phyloP scores from a whole-genome alignment of 1,284 basidiomycete species.

The Erythrobasidium hasegawianum region DNA sequence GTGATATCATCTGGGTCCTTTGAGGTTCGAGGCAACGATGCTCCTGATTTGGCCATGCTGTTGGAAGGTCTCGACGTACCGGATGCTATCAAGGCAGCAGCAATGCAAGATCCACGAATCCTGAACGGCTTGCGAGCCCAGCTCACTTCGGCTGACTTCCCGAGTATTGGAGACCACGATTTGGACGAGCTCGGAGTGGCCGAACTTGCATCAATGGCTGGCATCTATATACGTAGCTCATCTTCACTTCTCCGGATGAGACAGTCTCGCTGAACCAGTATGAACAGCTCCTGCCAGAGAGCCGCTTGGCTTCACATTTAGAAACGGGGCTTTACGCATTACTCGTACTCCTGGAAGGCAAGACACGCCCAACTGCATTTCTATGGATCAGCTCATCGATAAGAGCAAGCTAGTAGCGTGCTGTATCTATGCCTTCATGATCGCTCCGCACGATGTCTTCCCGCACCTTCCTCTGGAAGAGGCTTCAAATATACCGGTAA shows the following conservation, averaged over 20 bases:
- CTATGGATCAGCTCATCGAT: constrained; percentile 22
- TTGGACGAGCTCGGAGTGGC: not conserved
- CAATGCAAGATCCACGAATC: not conserved
- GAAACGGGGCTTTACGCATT: constrained; percentile 28
- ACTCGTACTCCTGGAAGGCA: constrained; percentile 34
- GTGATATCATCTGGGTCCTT: no score
- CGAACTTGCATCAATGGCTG: constrained; percentile 7
- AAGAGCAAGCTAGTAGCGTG: constrained; percentile 7
- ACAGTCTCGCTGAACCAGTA: not conserved
- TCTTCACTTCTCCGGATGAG: not conserved
- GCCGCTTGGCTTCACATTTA: constrained; percentile 20
- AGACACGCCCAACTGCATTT: constrained; percentile 22
- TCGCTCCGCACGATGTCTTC: constrained; percentile 21
- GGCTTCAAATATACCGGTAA: constrained; percentile 7
- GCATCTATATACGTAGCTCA: not conserved
- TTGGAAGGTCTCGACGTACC: constrained; percentile 17
- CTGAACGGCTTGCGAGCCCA: constrained; percentile 12
- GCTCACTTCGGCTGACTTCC: not conserved
- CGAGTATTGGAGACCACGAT: not conserved
- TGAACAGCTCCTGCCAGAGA: constrained; percentile 9
- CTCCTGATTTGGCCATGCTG: constrained; percentile 21
- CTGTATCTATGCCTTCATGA: constrained; percentile 19
- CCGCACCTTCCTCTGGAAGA: constrained; percentile 23
- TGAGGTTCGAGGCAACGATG: not conserved
- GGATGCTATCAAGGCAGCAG: constrained; percentile 7